Evolutionary conservation across 768 basidiomycete species (phyloP).

Genomic region (Leccinum variicolor): DNA sequence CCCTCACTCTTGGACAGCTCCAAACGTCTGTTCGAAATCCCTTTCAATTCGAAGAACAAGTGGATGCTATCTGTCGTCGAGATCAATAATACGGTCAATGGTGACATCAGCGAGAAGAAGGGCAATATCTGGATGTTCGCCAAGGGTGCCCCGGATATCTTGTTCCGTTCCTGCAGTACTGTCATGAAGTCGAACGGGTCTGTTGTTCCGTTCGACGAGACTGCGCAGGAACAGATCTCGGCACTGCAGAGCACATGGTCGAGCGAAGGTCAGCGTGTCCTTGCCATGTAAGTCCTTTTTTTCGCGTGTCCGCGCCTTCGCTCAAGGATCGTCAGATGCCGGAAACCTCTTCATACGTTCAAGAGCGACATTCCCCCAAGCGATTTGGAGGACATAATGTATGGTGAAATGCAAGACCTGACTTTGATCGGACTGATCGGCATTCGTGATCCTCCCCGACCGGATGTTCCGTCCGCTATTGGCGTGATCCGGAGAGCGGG

Average conservation of each 20-base stretch:
- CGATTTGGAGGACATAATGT: conserved; percentile 39
- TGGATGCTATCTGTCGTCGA: conserved; percentile 51
- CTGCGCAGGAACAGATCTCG: conserved; percentile 18
- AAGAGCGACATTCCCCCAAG: conserved; percentile 25
- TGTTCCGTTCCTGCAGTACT: conserved; percentile 39
- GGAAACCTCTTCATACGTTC: conserved; percentile 28
- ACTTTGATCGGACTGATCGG: conserved; percentile 51
- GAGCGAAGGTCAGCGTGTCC: conserved; percentile 49
- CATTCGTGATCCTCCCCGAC: conserved; percentile 54
- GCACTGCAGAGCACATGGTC: conserved; percentile 42
- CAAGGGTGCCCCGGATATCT: conserved; percentile 61
- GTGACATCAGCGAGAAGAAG: conserved; percentile 6
- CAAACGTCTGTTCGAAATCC: conserved; percentile 34
- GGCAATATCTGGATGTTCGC: conserved; percentile 36
- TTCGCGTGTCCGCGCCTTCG: neutral
- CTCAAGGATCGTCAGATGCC: conserved; percentile 21
- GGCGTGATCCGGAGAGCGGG: conserved; percentile 46
- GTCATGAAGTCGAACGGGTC: conserved; percentile 33
- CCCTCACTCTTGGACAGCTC: conserved; percentile 21
- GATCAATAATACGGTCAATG: conserved; percentile 15
- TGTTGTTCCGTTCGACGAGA: conserved; percentile 29
- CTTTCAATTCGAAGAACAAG: conserved; percentile 53
- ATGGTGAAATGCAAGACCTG: conserved; percentile 35
- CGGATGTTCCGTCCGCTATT: conserved; percentile 47
- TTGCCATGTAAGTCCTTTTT: conserved; percentile 35